Evolutionary conservation across 2,329 filamentous ascomycete genomes (phyloP).

Genomic region (Colletotrichum sp.): DNA sequence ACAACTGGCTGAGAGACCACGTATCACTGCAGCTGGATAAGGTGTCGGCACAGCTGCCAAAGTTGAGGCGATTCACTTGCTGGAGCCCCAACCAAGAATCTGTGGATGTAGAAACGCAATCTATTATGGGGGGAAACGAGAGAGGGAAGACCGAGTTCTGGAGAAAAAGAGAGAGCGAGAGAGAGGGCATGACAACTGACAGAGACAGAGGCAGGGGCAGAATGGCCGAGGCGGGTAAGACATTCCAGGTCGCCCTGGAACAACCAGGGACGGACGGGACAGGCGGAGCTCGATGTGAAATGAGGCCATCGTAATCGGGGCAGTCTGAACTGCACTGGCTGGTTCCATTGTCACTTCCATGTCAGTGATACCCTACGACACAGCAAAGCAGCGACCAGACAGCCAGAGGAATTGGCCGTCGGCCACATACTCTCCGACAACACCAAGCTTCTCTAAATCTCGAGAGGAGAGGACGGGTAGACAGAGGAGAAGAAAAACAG

Average conservation of each 20-base stretch:
- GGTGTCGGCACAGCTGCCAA: background rate
- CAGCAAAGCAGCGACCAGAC: background rate
- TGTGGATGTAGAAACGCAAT: background rate
- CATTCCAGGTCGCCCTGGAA: slow-evolving; percentile 7
- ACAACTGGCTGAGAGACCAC: background rate
- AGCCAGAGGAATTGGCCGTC: background rate
- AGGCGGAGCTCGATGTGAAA: slow-evolving; percentile 6
- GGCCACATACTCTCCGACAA: background rate
- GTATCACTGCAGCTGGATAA: slow-evolving; percentile 7
- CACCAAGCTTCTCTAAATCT: background rate
- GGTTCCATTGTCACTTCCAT: background rate
- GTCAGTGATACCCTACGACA: background rate
- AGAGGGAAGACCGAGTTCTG: background rate
- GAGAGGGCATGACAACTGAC: slow-evolving; percentile 1
- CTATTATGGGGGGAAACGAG: background rate
- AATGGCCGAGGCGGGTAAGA: slow-evolving; percentile 11
- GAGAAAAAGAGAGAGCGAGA: background rate
- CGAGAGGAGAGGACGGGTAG: background rate
- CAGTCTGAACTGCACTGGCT: background rate
- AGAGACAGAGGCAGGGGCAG: slow-evolving; percentile 5
- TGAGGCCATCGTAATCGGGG: slow-evolving; percentile 15
- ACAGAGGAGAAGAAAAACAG: background rate
- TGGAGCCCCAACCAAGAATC: background rate
- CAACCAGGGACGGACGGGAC: background rate
- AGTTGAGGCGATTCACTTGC: background rate